Evolutionary conservation across 495 filamentous ascomycete genomes (phyloP).

Genomic region (Delitschia confertaspora): DNA sequence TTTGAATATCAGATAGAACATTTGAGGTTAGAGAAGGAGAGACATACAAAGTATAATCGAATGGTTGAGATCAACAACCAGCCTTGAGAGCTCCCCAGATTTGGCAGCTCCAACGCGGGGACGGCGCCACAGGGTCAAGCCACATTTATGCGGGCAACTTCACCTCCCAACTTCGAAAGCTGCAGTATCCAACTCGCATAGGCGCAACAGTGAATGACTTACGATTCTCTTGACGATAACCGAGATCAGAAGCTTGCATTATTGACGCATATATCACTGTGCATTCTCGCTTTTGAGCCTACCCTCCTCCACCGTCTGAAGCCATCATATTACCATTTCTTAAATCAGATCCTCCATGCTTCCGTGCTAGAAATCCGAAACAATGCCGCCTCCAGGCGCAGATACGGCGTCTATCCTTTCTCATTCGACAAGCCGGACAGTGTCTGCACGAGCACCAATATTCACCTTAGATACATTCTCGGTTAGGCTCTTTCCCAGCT

Average conservation of each 20-base stretch:
- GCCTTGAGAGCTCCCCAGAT: neutral
- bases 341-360: conserved; percentile 8
- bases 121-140: conserved; percentile 14
- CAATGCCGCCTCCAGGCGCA: conserved; percentile 24
- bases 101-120: conserved; percentile 3
- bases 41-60: neutral
- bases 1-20: neutral
- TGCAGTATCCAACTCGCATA: neutral
- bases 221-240: too few relatives aligned
- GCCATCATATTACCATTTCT: too few relatives aligned
- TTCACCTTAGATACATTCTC: conserved; percentile 88
- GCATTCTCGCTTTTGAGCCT: too few relatives aligned
- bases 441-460: conserved; percentile 50
- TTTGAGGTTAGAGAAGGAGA: neutral
- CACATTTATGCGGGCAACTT: conserved; percentile 5
- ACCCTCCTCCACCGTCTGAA: too few relatives aligned
- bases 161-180: neutral
- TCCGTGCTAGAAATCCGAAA: conserved; percentile 4
- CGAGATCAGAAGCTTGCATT: too few relatives aligned
- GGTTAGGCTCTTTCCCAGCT: conserved; percentile 5
- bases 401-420: conserved; percentile 28
- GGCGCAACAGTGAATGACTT: too few relatives aligned
- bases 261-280: too few relatives aligned
- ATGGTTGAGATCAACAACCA: neutral
- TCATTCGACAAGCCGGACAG: conserved; percentile 16